Evolutionary conservation across 2,329 filamentous ascomycete genomes (phyloP), one percentile per base, ranked within the genome.

Genomic region (Epichloe aotearoae): DNA sequence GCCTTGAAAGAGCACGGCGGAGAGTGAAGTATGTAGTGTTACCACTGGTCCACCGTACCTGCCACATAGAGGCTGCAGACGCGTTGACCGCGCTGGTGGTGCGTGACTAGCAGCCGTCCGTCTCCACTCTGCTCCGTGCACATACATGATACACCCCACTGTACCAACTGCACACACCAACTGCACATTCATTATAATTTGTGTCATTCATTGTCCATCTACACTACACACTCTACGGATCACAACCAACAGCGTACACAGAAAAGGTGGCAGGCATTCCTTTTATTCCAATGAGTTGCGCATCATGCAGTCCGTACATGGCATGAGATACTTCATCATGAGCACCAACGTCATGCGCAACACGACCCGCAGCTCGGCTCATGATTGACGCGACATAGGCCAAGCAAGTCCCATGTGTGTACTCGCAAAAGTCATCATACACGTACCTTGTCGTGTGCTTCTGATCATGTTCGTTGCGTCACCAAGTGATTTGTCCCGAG

Each of bases 401-500:
- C 26, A 4, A 30, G 8, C 26, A 30, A 30, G 8, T 30, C 8
- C 8, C 33, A 43, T 30, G 8, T 19, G 8, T 19, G 23, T 20
- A 30, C 4, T 50, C 17, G 26, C n/a, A 19, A 20, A 5, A 40
- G 6, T 44, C 33, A 23, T 42, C 19, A 23, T 42, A 20, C 20
- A 23, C 3, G 26, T 30, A 42, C 1, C 8, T 30, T 4, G 26
- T 30, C 40, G 19, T 20, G 19, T 17, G 17, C 19, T 42, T 42
- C 23, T 14, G 5, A 7, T 44, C 20, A 20, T 19, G 8, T 34
- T 58, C 49, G 56, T 52, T 53, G 54, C 41, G 57, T 36, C 46
- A 58, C 53, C 14, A 69, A 57, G 52, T 70, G 69, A 49, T 66
- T 69, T n/a, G 71, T 70, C 30, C 73, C 73, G 43, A 77, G 55